Evolutionary conservation across 2,329 filamentous ascomycete species (phyloP).

Genomic region (Neonectria magnoliae): DNA sequence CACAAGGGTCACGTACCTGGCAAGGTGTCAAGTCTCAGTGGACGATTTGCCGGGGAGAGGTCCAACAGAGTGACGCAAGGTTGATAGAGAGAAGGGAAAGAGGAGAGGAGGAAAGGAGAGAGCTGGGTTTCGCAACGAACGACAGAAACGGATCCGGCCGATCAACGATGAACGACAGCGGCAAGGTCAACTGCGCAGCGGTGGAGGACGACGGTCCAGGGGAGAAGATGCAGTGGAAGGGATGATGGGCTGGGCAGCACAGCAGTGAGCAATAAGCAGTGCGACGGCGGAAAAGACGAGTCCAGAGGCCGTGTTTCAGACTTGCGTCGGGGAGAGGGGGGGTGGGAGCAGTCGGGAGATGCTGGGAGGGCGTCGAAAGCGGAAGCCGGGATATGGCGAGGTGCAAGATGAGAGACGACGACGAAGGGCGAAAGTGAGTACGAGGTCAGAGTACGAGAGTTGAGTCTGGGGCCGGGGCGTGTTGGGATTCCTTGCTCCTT

Average conservation of each 20-base stretch:
- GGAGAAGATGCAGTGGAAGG: slow-evolving; percentile 26
- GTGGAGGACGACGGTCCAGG: slow-evolving; percentile 22
- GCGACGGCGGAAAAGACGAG: slow-evolving; percentile 35
- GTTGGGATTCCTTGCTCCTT: slow-evolving; percentile 26
- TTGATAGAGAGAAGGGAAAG: not conserved
- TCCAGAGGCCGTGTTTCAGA: slow-evolving; percentile 41
- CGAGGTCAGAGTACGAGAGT: not conserved
- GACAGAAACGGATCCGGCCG: slow-evolving; percentile 33
- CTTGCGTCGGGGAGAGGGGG: slow-evolving; percentile 38
- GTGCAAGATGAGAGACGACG: slow-evolving; percentile 26
- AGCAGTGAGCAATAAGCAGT: slow-evolving; percentile 23
- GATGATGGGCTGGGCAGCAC: slow-evolving; percentile 6
- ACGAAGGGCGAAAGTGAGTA: slow-evolving; percentile 5
- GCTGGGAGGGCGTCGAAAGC: slow-evolving; percentile 30
- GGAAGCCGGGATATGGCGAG: slow-evolving; percentile 26
- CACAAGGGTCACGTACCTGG: slow-evolving; percentile 20
- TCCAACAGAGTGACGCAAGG: slow-evolving; percentile 15
- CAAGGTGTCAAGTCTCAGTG: slow-evolving; percentile 13
- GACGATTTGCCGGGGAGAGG: slow-evolving; percentile 2
- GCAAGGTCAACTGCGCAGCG: slow-evolving; percentile 15
- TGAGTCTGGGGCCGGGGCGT: not conserved
- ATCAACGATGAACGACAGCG: slow-evolving; percentile 20
- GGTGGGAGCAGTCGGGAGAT: slow-evolving; percentile 29
- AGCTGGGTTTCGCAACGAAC: slow-evolving; percentile 34
- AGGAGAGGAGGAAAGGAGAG: slow-evolving; percentile 6